These are phyloP conservation scores for Caloboletus firmus DNA, from an alignment of 1,284 basidiomycete genomes.

Conservation along the genomic window DNA sequence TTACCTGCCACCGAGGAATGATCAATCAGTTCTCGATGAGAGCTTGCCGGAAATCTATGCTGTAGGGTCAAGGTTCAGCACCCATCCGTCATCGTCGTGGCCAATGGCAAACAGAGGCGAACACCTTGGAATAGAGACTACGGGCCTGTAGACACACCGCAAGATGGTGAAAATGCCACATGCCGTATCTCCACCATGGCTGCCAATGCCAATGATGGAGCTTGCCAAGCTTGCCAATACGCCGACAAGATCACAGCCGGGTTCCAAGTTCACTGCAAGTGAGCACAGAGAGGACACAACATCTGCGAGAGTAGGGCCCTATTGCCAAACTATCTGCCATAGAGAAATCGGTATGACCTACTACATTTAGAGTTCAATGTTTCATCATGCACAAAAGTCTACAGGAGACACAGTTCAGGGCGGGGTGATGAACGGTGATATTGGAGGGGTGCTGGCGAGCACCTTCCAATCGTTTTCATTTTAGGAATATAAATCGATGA, in stretches of 20 bases:
- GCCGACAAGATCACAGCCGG: neutral
- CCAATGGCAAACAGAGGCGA: neutral
- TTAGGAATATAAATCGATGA: neutral
- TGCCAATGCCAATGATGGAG: neutral
- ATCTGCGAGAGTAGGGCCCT: no score
- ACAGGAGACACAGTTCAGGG: no score
- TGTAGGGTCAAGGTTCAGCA: neutral
- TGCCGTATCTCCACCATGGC: neutral
- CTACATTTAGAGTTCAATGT: neutral
- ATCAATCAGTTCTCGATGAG: neutral
- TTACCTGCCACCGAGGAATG: neutral
- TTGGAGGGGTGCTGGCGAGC: neutral
- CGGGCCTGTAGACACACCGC: neutral
- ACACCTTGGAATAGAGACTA: neutral
- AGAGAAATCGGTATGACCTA: no score
- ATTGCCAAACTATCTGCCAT: neutral
- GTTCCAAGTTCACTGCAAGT: neutral
- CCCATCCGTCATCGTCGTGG: neutral
- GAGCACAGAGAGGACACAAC: no score
- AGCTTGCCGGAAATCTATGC: neutral
- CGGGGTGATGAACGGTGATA: neutral
- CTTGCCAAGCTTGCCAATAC: neutral
- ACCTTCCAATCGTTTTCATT: neutral
- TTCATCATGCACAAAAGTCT: neutral
- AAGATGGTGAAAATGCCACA: neutral